Percentiles rank a stretch among this genome's conserved stretches.
phyloP scores from a whole-genome alignment of 1,284 basidiomycete genomes.

The Pseudozyma sp. region DNA sequence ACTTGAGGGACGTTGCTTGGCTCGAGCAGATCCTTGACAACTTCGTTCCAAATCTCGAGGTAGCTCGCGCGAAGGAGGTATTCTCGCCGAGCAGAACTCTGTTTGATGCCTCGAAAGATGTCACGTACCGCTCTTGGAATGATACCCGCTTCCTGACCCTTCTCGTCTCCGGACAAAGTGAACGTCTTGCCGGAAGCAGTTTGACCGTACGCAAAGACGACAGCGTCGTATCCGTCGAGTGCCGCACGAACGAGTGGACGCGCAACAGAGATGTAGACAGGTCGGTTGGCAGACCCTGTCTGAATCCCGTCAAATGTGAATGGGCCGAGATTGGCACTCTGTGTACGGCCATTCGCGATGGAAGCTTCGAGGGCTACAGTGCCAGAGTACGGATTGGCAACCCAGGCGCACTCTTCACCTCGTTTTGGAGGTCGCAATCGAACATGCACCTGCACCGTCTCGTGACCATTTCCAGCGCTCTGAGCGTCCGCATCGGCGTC shows the following conservation, averaged over 20 bases:
- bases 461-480: constrained; percentile 12
- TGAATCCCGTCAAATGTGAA: constrained; percentile 76
- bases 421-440: constrained; percentile 51
- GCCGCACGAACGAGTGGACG: constrained; percentile 78
- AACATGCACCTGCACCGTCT: constrained; percentile 59
- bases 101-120: constrained; percentile 70
- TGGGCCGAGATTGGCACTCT: constrained; percentile 52
- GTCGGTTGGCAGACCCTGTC: constrained; percentile 84
- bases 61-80: constrained; percentile 88
- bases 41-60: constrained; percentile 95
- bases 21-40: constrained; percentile 85
- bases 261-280: constrained; percentile 85
- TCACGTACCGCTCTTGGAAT: constrained; percentile 61
- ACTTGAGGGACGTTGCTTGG: constrained; percentile 74
- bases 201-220: constrained; percentile 66
- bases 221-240: constrained; percentile 63
- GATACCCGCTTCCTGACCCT: constrained; percentile 71
- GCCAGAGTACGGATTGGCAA: constrained; percentile 35
- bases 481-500: constrained; percentile 23
- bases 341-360: constrained; percentile 41
- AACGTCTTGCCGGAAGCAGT: constrained; percentile 69
- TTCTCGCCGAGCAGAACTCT: constrained; percentile 74
- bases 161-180: constrained; percentile 55
- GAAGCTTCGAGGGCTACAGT: constrained; percentile 50
- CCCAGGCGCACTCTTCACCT: constrained; percentile 60